Conservation (phyloP, 768 basidiomycete species). For the Phallus indusiatus region DNA sequence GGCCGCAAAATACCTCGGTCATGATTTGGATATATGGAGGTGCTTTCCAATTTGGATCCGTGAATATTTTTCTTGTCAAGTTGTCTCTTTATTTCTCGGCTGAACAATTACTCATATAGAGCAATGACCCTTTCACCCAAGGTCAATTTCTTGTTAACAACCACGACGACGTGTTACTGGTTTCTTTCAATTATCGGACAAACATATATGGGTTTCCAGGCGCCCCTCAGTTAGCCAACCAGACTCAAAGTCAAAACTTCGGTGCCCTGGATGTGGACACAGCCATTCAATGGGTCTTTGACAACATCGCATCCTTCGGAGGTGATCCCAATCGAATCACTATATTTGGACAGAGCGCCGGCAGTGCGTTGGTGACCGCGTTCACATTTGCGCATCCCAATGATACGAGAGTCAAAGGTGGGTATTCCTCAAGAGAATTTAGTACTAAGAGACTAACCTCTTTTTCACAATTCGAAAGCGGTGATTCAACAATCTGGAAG, state of each 20-base stretch:
- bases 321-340: constrained; percentile 35
- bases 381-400: constrained; percentile 1
- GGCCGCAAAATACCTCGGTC: too few species aligned
- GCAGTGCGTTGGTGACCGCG: neutral
- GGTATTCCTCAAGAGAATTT: neutral
- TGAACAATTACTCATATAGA: too few species aligned
- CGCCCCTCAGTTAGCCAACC: constrained; percentile 23
- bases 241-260: constrained; percentile 28
- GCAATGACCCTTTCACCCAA: too few species aligned
- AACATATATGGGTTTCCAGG: constrained; percentile 45
- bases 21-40: too few species aligned
- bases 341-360: neutral
- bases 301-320: constrained; percentile 27
- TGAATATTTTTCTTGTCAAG: too few species aligned
- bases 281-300: constrained; percentile 28
- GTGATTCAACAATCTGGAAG: constrained; percentile 5
- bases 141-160: too few species aligned
- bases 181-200: constrained; percentile 36
- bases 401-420: constrained; percentile 4
- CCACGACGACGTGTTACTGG: neutral
- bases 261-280: constrained; percentile 52
- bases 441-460: too few species aligned
- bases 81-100: too few species aligned
- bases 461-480: too few species aligned
- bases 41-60: too few species aligned